These are phyloP conservation scores for Durotheca rogersii DNA, from an alignment of 495 filamentous ascomycete genomes.

Conservation along the genomic window DNA sequence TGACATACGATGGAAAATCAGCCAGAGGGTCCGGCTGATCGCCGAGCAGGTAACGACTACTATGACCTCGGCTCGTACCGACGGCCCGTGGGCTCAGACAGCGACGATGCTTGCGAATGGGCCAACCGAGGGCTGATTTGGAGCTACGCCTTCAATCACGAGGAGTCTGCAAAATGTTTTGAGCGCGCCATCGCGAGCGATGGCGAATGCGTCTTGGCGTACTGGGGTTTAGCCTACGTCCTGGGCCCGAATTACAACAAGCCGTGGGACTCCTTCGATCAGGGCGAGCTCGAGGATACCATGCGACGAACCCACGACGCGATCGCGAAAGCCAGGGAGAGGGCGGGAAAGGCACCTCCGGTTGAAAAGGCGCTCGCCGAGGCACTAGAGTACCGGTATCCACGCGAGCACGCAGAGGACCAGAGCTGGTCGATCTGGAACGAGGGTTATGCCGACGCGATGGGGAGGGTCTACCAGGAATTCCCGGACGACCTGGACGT, in stretches of 20 bases:
- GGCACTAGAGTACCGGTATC: slow-evolving; percentile 59
- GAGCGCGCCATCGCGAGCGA: slow-evolving; percentile 57
- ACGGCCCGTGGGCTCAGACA: slow-evolving; percentile 48
- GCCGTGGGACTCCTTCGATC: slow-evolving; percentile 67
- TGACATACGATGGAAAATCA: slow-evolving; percentile 1
- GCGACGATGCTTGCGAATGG: slow-evolving; percentile 54
- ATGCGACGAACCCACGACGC: slow-evolving; percentile 50
- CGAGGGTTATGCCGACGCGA: slow-evolving; percentile 58
- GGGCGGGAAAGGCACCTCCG: slow-evolving; percentile 33
- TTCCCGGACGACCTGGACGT: slow-evolving; percentile 62
- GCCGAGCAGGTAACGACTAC: slow-evolving; percentile 35
- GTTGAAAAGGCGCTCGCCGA: slow-evolving; percentile 59
- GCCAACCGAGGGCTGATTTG: slow-evolving; percentile 64
- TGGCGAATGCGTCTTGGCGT: slow-evolving; percentile 57
- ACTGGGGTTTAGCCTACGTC: slow-evolving; percentile 67
- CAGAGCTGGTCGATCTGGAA: slow-evolving; percentile 56
- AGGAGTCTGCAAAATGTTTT: slow-evolving; percentile 61
- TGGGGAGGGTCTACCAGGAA: slow-evolving; percentile 55
- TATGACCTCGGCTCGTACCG: slow-evolving; percentile 59
- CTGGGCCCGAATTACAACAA: slow-evolving; percentile 76
- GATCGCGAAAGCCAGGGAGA: slow-evolving; percentile 40
- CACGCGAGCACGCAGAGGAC: slow-evolving; percentile 38
- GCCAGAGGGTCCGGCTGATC: not conserved
- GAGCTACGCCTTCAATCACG: slow-evolving; percentile 67
- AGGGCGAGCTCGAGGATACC: slow-evolving; percentile 50